Conservation (phyloP, 2,329 filamentous ascomycete genomes). For the Zopfia rhizophila region DNA sequence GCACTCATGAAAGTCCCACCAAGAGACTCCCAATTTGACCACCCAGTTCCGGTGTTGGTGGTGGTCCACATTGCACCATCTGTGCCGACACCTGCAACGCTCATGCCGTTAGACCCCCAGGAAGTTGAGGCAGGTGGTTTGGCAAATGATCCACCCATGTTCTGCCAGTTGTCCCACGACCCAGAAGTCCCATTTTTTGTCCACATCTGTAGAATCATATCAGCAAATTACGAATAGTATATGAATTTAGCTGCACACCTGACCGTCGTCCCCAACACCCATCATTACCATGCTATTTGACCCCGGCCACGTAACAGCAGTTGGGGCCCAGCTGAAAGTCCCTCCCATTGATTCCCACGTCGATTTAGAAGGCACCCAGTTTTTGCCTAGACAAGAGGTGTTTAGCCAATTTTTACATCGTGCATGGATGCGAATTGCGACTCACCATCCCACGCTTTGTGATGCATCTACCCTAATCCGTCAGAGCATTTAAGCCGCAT, state of each 20-base stretch:
- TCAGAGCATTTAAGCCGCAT: too few relatives aligned
- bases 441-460: conserved; percentile 7
- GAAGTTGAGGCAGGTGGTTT: conserved; percentile 3
- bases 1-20: conserved; percentile 6
- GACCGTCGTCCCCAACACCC: background rate
- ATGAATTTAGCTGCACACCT: background rate
- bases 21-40: conserved; percentile 7
- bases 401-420: too few relatives aligned
- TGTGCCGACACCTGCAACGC: conserved; percentile 4
- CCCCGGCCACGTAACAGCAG: conserved; percentile 3
- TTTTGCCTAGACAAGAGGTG: background rate
- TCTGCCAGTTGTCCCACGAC: conserved; percentile 6
- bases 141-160: conserved; percentile 8
- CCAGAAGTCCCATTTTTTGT: conserved; percentile 2
- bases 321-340: conserved; percentile 6
- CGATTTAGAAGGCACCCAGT: conserved; percentile 7
- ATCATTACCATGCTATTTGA: conserved; percentile 1
- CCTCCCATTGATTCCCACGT: conserved; percentile 6
- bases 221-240: background rate
- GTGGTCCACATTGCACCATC: conserved; percentile 6
- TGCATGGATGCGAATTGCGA: background rate
- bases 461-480: too few relatives aligned
- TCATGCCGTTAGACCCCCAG: conserved; percentile 1
- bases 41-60: conserved; percentile 6
- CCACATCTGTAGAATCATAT: conserved; percentile 4